Evolutionary conservation across 768 basidiomycete species (phyloP), one percentile per base, ranked within the genome.

Genomic region (Suillus weaverae): DNA sequence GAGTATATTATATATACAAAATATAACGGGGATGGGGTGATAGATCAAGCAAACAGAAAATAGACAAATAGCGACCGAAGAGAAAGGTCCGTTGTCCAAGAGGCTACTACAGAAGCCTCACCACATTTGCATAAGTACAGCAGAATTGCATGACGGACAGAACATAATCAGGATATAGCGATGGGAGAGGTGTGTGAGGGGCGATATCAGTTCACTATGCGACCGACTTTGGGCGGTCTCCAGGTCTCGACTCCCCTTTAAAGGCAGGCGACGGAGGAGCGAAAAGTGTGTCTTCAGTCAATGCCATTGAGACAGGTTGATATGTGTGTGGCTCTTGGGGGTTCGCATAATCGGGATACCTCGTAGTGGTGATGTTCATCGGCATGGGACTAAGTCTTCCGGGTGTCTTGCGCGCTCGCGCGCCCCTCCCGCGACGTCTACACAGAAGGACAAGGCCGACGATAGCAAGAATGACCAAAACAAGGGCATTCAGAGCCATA

Each of bases 401-500:
- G 14, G 75, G 78, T 9, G 54, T 72, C 69, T 71, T 80, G 55
- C 80, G 77, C 35, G 68, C 64, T 51, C 81, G 77, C 30, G 69
- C 65, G 33, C 73, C 77, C 66, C 74, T 78, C 62, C 80, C 74
- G 64, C 76, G 73, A 73, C 83, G 81, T 70, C 82, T 85, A 77
- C 82, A 87, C 69, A 87, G 78, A 46, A 82, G 79, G 57, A 86
- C 70, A 60, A 85, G 74, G 68, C 85, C 90, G 8, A 82, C 81
- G 41, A 86, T 73, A 66, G 80, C 74, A 63, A 92, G 81, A 35
- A 83, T 76, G 62, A 91, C 73, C 64, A 94, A 75, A 62, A 91
- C 81, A 33, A 92, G 76, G 7, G 91, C 89, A 70, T 95, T 95
- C 69, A 94, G 81, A 41, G 87, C 92, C 71, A 93, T 85, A 64